Evolutionary conservation across 352 stramenopile species (phyloP), one percentile per base, ranked within the genome.

Genomic region (Aphanomyces astaci): DNA sequence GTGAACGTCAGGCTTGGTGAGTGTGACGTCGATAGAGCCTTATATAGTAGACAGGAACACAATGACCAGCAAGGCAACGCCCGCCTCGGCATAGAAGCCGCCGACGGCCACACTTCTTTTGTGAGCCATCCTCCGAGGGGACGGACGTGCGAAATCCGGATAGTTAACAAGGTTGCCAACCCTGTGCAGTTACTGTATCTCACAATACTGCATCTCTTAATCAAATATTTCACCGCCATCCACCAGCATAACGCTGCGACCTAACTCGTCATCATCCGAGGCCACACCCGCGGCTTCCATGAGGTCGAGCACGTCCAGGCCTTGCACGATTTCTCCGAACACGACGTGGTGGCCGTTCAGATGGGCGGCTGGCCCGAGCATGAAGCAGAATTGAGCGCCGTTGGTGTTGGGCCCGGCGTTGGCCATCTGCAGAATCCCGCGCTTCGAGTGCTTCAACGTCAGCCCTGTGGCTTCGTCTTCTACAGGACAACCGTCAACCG

Each of bases 361-460:
- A 55, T 71, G 64, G 10, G 51, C 28, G 17, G 48, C 32, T 2
- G 53, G 27, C 13, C 32, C 40, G 22, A 71, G 46, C 64, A 71
- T 98, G 46, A 98, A 96, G 74, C 98, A 98, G 75, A 98, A 98
- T 75, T 98, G 95, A 43, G 75, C 90, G 4, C 92, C 92, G 70
- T 98, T 98, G 0, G 94, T 98, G 71, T 91, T 81, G 31, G 71
- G 75, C 7, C 91, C 91, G 40, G 77, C 80, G 73, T 98, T 98
- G 11, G 93, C 93, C 92, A 98, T 98, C 31, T 71, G 83, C 39
- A 92, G 63, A 48, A 92, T 82, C 69, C 92, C 92, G 22, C 86
- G 74, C 74, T 90, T 90, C 52, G 79, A 89, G 73, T 94, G 86
- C 64, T 75, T 84, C 55, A 94, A 78, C 46, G 76, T 75, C 63